Conservation (phyloP, 2,329 filamentous ascomycete species). For the Blastomyces silverae region DNA sequence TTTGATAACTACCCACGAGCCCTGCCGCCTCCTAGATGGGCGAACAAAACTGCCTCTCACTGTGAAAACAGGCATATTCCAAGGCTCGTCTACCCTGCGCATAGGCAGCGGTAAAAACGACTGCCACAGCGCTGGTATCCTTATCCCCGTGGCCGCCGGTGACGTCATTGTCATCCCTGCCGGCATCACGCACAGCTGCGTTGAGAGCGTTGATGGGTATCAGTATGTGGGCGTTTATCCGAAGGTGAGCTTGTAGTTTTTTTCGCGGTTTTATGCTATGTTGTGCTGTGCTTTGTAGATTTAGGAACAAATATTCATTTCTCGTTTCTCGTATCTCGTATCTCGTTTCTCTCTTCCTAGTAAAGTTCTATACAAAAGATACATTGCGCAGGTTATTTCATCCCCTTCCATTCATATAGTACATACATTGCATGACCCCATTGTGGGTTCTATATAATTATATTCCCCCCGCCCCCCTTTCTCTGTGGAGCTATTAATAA, state of each 20-base stretch:
- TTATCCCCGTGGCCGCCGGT: constrained; percentile 25
- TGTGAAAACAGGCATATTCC: no score
- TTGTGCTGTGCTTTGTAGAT: no score
- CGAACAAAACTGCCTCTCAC: not conserved
- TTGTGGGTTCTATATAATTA: no score
- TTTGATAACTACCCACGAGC: no score
- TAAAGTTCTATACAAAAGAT: no score
- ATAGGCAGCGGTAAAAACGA: constrained; percentile 30
- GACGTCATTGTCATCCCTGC: constrained; percentile 36
- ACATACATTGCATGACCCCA: not conserved
- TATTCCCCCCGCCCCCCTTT: no score
- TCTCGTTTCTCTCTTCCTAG: no score
- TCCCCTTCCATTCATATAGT: not conserved
- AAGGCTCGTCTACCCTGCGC: constrained; percentile 26
- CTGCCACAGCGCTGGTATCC: constrained; percentile 20
- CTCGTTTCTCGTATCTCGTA: no score
- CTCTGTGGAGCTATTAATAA: not conserved
- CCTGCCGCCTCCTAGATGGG: not conserved
- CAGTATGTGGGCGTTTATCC: constrained; percentile 35
- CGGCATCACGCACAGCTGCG: constrained; percentile 32
- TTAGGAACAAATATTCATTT: no score
- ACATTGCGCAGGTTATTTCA: no score
- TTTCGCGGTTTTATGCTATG: not conserved
- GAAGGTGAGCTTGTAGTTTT: constrained; percentile 24
- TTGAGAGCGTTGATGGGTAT: constrained; percentile 30